Conservation (phyloP, 441 rosid species). For the Jatropha podagrica region DNA sequence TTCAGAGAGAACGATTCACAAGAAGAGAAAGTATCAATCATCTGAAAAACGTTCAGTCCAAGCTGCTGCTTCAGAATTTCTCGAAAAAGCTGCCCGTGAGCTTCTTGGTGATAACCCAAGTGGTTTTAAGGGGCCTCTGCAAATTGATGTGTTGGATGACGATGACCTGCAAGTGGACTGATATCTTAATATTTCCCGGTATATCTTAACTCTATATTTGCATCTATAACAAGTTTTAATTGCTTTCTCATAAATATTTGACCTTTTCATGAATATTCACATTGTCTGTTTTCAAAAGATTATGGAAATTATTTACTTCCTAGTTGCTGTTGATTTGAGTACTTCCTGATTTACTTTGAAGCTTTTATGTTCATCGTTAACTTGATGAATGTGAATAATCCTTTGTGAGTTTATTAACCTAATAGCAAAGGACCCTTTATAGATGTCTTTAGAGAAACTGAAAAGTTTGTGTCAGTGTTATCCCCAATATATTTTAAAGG, state of each 20-base stretch:
- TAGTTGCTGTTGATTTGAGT: background rate
- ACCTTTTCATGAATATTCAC: background rate
- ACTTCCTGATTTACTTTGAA: background rate
- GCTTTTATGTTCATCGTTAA: background rate
- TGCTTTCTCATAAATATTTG: background rate
- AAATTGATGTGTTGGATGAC: conserved; percentile 47
- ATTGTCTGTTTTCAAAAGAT: background rate
- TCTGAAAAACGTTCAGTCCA: conserved; percentile 57
- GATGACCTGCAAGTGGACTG: conserved; percentile 38
- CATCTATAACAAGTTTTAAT: background rate
- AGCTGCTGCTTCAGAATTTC: conserved; percentile 79
- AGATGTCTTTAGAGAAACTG: background rate
- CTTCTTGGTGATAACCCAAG: conserved; percentile 56
- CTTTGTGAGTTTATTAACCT: background rate
- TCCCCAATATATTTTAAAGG: background rate
- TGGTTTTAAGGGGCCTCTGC: conserved; percentile 73
- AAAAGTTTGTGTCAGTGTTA: background rate
- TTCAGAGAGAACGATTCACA: conserved; percentile 41
- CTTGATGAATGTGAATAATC: background rate
- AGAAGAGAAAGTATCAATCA: conserved; percentile 76
- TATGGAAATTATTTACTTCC: background rate
- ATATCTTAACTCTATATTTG: background rate
- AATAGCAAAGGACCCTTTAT: background rate
- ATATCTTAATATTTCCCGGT: conserved; percentile 20
- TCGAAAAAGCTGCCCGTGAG: conserved; percentile 86